Base-by-base conservation (phyloP, 768 basidiomycete species). In the Kockovaella imperatae region DNA sequence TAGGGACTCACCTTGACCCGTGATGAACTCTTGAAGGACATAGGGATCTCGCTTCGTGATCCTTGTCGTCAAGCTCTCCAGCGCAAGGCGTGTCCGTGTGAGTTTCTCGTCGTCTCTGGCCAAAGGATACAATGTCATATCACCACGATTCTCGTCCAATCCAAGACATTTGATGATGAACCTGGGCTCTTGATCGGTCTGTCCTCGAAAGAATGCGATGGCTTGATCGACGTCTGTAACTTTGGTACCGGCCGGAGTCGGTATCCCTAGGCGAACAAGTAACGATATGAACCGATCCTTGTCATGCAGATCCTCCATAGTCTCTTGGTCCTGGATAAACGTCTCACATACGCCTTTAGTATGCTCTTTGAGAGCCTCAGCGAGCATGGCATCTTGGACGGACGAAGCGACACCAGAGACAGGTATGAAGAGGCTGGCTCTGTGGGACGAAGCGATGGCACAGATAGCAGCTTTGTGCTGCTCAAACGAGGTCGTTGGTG, bases 1-100 rank as follows among this genome's bases (percentile, higher is more conserved):
- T 23, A 11, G 10, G 8, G 3, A 43, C 62, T 62, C 41, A 67
- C 65, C 65, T 56, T 60, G 64, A 26, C 70, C 69, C 5, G 62
- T 53, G 29, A 72, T 66, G 49, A 60, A 70, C 48, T 72, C 67
- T 42, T 72, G 70, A n/a, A 72, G 59, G 26, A 69, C 65, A 47
- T 70, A 72, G 4, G 70, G 70, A 36, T 57, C 61, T 24, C 61
- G 52, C 30, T 53, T 45, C 5, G 47, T 57, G 24, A 70, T 67
- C 15, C 45, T 48, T 30, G 55, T 30, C 24, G 46, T 56, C 44
- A 69, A 32, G 3, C 54, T 50, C 21, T 64, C 47, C 26, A 69
- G 45, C 42, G 32, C 35, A 25, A 21, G 31, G 25, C 57, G 50
- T 4, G 67, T 69, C 49, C 35, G 45, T 5, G 18, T 52, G 41